Conservation (phyloP, 2,329 filamentous ascomycete genomes). For the Nigrospora osmanthi region DNA sequence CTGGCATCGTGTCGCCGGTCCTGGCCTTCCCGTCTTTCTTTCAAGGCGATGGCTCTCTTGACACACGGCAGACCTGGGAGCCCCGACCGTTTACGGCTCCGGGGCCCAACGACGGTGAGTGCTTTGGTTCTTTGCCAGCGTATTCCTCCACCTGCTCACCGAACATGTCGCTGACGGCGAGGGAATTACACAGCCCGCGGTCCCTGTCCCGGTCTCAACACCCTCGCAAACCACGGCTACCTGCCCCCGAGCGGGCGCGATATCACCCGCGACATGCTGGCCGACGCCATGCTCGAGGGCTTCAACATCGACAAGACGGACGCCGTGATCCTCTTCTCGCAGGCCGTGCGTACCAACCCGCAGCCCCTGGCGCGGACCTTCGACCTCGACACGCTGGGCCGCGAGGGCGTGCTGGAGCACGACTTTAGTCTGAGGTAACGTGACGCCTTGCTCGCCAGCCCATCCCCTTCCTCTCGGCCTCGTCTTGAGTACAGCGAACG, state of each 20-base stretch:
- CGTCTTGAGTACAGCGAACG: too few relatives aligned
- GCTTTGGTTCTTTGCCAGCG: too few relatives aligned
- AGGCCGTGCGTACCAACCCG: conserved; percentile 9
- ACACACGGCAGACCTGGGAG: too few relatives aligned
- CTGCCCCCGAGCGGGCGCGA: conserved; percentile 10
- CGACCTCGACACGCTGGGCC: conserved; percentile 8
- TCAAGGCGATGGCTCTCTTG: too few relatives aligned
- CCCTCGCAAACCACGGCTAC: conserved; percentile 13
- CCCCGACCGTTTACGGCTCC: too few relatives aligned
- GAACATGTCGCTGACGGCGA: too few relatives aligned
- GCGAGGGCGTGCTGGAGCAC: conserved; percentile 13
- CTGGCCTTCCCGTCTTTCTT: too few relatives aligned
- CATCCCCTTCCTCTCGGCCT: too few relatives aligned
- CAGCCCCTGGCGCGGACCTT: conserved; percentile 9
- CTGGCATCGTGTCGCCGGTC: too few relatives aligned
- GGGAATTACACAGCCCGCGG: conserved; percentile 5
- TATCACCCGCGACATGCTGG: conserved; percentile 8
- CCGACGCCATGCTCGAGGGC: conserved; percentile 4
- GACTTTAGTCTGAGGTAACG: conserved; percentile 12
- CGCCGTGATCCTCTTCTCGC: conserved; percentile 2
- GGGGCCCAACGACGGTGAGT: too few relatives aligned
- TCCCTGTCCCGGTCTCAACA: conserved; percentile 14
- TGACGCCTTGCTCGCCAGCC: background rate
- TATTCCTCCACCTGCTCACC: too few relatives aligned
- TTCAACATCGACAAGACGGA: conserved; percentile 7